A percentile compares a stretch with the other conserved stretches of the same genome.
Evolutionary conservation across 106 monocot species (phyloP).

Genomic region (Allium sativum): DNA sequence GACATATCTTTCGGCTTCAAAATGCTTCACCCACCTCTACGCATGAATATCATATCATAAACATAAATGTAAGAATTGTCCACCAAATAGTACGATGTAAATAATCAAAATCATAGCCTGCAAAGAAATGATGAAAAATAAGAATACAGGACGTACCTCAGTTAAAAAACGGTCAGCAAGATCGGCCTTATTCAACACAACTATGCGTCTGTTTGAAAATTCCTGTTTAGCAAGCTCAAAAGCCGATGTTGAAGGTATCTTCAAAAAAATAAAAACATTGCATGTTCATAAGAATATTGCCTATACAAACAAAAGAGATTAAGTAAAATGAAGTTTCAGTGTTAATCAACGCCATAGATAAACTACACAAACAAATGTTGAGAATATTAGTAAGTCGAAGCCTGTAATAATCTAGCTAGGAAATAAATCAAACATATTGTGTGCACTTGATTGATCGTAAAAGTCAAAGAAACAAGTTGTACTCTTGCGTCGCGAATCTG

Average conservation of each 20-base stretch:
- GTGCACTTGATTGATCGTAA: not conserved
- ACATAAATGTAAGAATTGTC: not conserved
- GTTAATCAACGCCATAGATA: not conserved
- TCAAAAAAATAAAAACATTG: slow-evolving; percentile 6
- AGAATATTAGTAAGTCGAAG: no score
- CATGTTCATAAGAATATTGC: not conserved
- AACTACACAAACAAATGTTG: no score
- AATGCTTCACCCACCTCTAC: slow-evolving; percentile 56
- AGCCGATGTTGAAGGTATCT: slow-evolving; percentile 53
- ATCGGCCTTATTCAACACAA: slow-evolving; percentile 66
- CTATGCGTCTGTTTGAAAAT: slow-evolving; percentile 24
- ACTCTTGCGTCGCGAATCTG: slow-evolving; percentile 17
- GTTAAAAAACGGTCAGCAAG: slow-evolving; percentile 45
- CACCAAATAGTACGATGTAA: not conserved
- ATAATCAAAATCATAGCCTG: no score
- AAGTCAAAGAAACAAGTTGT: not conserved
- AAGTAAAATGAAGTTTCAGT: not conserved
- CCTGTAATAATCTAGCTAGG: not conserved
- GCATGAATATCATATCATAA: not conserved
- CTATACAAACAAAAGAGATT: not conserved
- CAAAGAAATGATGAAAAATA: no score
- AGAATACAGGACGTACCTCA: slow-evolving; percentile 25
- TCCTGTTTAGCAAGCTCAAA: slow-evolving; percentile 22
- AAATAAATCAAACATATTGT: slow-evolving; percentile 5
- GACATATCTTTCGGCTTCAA: slow-evolving; percentile 25